Evolutionary conservation across 2,329 filamentous ascomycete species (phyloP).

Genomic region (Pseudogymnoascus verrucosus): DNA sequence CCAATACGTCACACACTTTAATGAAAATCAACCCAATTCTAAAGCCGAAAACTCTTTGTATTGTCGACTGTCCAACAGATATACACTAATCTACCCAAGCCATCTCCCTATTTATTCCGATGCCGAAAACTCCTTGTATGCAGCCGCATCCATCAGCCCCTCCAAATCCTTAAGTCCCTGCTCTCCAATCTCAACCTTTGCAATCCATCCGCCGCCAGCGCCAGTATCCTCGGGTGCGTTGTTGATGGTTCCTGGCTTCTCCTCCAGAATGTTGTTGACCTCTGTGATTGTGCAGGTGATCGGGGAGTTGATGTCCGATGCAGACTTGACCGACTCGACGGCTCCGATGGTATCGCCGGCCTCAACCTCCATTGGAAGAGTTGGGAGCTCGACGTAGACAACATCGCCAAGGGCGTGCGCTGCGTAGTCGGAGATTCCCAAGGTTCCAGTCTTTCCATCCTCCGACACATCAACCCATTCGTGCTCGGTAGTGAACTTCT

Average conservation of each 20-base stretch:
- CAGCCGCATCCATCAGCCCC: constrained; percentile 64
- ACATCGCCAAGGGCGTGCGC: constrained; percentile 90
- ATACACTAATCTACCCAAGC: not conserved
- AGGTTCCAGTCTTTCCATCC: constrained; percentile 71
- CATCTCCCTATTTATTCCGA: constrained; percentile 28
- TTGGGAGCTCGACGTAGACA: constrained; percentile 91
- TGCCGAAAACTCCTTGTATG: constrained; percentile 69
- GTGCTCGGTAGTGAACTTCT: constrained; percentile 94
- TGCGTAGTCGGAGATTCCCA: constrained; percentile 86
- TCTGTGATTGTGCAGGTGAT: constrained; percentile 68
- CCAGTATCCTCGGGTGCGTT: constrained; percentile 72
- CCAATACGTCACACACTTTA: not conserved
- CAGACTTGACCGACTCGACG: constrained; percentile 96
- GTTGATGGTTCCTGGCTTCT: constrained; percentile 84
- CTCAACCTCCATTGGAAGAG: constrained; percentile 56
- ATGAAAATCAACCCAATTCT: not conserved
- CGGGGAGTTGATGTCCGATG: constrained; percentile 93
- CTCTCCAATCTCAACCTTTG: constrained; percentile 72
- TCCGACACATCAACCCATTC: constrained; percentile 91
- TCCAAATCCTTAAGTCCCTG: constrained; percentile 60
- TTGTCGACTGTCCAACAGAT: not conserved
- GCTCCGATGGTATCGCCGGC: constrained; percentile 83
- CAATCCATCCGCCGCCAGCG: constrained; percentile 81
- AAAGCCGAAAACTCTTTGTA: not conserved
- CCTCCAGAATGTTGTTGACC: constrained; percentile 68